These are phyloP conservation scores for Passalora sequoiae DNA, from an alignment of 2,329 filamentous ascomycete genomes.

Conservation along the genomic window DNA sequence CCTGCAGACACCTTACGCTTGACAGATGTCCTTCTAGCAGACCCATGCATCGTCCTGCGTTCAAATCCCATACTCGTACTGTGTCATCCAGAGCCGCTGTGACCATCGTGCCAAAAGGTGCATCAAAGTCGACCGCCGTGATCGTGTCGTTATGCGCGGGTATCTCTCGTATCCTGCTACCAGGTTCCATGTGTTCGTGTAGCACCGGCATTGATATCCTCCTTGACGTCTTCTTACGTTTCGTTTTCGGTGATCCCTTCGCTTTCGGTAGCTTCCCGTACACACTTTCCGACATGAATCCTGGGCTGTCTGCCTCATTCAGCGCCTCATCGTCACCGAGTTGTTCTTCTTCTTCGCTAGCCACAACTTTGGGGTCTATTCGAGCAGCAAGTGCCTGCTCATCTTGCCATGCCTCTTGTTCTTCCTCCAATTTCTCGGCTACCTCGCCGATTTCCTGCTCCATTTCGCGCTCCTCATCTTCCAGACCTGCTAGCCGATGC, in stretches of 20 bases:
- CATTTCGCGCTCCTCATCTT: conserved; percentile 83
- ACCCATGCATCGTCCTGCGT: conserved; percentile 86
- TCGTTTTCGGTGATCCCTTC: conserved; percentile 44
- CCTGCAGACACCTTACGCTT: conserved; percentile 84
- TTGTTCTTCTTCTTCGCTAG: conserved; percentile 41
- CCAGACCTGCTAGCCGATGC: conserved; percentile 75
- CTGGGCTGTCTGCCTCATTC: conserved; percentile 44
- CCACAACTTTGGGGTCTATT: conserved; percentile 30
- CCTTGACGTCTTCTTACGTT: conserved; percentile 52
- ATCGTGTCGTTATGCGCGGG: conserved; percentile 83
- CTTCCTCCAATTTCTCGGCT: conserved; percentile 58
- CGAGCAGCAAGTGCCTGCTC: conserved; percentile 43
- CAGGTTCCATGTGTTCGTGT: conserved; percentile 90
- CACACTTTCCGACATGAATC: conserved; percentile 96
- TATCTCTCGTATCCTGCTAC: conserved; percentile 80
- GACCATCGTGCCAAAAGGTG: conserved; percentile 93
- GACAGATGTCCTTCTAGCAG: conserved; percentile 89
- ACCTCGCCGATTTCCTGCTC: conserved; percentile 72
- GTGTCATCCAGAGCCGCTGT: conserved; percentile 89
- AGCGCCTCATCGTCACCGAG: conserved; percentile 46
- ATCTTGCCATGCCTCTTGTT: conserved; percentile 55
- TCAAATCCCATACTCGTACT: conserved; percentile 93
- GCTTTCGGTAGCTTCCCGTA: conserved; percentile 76
- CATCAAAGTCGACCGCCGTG: conserved; percentile 90
- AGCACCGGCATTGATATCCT: conserved; percentile 88